Evolutionary conservation across 2,329 filamentous ascomycete genomes (phyloP).

Genomic region (Phyllosticta capitalensis): DNA sequence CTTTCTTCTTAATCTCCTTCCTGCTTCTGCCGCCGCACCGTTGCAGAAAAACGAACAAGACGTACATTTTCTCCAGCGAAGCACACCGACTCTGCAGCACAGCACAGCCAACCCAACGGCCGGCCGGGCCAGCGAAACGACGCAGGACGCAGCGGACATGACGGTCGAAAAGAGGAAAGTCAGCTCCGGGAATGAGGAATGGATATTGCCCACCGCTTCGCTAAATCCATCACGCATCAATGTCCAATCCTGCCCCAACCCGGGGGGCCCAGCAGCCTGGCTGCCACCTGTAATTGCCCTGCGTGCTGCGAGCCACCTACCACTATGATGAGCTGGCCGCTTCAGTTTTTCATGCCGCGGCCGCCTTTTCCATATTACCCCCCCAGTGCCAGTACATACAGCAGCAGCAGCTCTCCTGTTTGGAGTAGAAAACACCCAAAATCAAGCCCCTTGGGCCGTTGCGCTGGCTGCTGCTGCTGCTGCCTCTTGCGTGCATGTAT

Average conservation of each 20-base stretch:
- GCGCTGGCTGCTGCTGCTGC: background rate
- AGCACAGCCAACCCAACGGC: background rate
- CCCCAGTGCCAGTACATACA: background rate
- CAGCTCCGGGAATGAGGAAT: background rate
- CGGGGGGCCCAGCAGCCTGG: too few relatives aligned
- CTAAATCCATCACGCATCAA: background rate
- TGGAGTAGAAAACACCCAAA: background rate
- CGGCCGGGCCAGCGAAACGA: background rate
- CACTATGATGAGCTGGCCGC: background rate
- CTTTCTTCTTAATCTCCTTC: background rate
- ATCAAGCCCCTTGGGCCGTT: background rate
- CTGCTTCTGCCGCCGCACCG: background rate
- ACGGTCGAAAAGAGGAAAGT: background rate
- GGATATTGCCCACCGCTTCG: background rate
- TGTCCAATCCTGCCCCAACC: background rate
- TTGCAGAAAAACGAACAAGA: background rate
- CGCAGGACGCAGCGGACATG: background rate
- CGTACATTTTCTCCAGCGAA: background rate
- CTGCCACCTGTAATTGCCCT: background rate
- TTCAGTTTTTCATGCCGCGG: background rate
- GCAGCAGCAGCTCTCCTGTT: background rate
- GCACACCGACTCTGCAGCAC: background rate
- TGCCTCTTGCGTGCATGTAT: background rate
- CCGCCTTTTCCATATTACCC: background rate
- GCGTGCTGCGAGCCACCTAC: background rate